Conservation (phyloP, 1,284 basidiomycete genomes). For the Ustilago curta region DNA sequence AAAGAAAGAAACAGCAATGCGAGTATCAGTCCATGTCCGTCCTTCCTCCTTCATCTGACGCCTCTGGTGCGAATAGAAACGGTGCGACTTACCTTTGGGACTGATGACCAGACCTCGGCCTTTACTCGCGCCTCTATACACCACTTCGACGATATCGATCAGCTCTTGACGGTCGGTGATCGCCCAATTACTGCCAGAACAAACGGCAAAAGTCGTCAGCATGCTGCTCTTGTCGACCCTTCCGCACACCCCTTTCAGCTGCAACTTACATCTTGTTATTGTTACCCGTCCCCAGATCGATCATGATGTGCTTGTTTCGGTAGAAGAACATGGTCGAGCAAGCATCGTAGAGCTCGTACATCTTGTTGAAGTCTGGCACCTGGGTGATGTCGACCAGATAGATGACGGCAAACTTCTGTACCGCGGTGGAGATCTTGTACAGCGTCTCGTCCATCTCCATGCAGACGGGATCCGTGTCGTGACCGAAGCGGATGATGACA, state of each 20-base stretch:
- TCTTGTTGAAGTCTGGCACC: constrained; percentile 98
- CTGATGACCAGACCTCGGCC: constrained; percentile 97
- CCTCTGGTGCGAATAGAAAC: background rate
- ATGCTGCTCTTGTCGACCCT: background rate
- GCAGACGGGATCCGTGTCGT: constrained; percentile 88
- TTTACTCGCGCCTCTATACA: constrained; percentile 96
- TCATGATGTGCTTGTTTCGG: constrained; percentile 99
- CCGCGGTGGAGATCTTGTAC: constrained; percentile 90
- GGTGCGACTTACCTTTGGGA: constrained; percentile 80
- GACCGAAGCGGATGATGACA: constrained; percentile 93
- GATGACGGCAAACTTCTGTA: constrained; percentile 97
- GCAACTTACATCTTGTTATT: constrained; percentile 89
- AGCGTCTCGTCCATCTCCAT: constrained; percentile 99
- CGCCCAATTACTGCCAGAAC: constrained; percentile 59
- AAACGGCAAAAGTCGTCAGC: background rate
- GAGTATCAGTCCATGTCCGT: background rate
- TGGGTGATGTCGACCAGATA: constrained; percentile 95
- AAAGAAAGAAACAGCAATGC: background rate
- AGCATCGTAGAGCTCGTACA: constrained; percentile 70
- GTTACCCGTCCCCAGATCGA: constrained; percentile 98
- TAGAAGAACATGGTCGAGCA: constrained; percentile 65
- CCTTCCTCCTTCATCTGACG: background rate
- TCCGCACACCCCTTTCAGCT: background rate
- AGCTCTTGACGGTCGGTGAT: constrained; percentile 72
- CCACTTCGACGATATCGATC: constrained; percentile 98